Conservation (phyloP, 169 alveolate species). For the Plasmodium coatneyi region DNA sequence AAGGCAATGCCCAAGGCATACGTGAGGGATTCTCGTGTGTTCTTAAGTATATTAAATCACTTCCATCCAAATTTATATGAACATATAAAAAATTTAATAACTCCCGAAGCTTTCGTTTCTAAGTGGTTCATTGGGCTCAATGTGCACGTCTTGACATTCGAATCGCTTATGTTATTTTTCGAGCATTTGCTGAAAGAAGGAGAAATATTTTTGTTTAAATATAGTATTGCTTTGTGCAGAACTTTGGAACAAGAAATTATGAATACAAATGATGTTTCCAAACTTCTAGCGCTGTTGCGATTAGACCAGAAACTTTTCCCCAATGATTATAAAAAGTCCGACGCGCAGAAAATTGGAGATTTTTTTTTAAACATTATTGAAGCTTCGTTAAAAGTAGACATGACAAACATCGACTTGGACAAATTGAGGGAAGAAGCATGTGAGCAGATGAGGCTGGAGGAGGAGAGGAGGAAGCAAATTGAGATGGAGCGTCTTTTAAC, state of each 20-base stretch:
- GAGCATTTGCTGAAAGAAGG: conserved; percentile 78
- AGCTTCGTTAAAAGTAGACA: conserved; percentile 72
- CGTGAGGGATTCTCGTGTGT: conserved; percentile 84
- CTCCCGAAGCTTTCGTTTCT: conserved; percentile 87
- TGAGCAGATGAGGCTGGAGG: conserved; percentile 79
- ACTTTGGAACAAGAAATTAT: conserved; percentile 75
- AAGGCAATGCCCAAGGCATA: conserved; percentile 83
- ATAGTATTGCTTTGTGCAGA: conserved; percentile 80
- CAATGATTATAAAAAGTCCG: conserved; percentile 73
- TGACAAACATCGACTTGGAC: conserved; percentile 62
- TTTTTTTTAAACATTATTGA: conserved; percentile 79
- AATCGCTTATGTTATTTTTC: conserved; percentile 77
- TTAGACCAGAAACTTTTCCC: conserved; percentile 81
- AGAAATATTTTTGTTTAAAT: conserved; percentile 80
- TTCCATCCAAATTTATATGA: conserved; percentile 75
- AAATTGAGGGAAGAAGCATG: conserved; percentile 77
- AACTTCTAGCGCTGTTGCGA: conserved; percentile 76
- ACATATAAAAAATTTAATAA: conserved; percentile 78
- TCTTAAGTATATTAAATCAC: conserved; percentile 79
- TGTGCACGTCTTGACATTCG: conserved; percentile 83
- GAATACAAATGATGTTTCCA: conserved; percentile 80
- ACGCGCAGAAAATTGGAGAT: conserved; percentile 71
- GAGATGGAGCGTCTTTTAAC: conserved; percentile 61
- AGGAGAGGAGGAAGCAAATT: conserved; percentile 78
- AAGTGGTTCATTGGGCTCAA: conserved; percentile 87